These are phyloP conservation scores for Puya raimondii DNA, from an alignment of 176 grass and related monocot species.

Conservation along the genomic window DNA sequence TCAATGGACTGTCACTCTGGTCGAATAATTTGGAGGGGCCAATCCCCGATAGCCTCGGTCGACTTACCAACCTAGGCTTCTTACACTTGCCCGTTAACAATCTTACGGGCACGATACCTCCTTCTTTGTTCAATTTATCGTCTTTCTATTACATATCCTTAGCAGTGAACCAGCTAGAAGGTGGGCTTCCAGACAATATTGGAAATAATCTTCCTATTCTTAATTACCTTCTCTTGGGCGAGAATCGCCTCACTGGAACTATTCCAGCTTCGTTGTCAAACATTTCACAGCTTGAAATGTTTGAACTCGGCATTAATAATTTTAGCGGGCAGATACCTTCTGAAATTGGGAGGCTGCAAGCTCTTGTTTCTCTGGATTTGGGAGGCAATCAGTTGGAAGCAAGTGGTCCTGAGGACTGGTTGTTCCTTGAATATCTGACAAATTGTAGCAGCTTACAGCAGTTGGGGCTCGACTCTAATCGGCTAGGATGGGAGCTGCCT, in stretches of 20 bases:
- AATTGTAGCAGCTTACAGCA: slow-evolving; percentile 11
- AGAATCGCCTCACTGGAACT: slow-evolving; percentile 18
- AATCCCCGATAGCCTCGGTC: too few species aligned
- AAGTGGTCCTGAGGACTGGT: slow-evolving; percentile 9
- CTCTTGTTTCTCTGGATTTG: slow-evolving; percentile 1
- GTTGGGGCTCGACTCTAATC: slow-evolving; percentile 14
- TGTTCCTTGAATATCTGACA: slow-evolving; percentile 23
- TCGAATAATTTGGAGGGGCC: too few species aligned
- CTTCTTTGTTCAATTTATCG: slow-evolving; percentile 12
- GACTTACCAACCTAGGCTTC: too few species aligned
- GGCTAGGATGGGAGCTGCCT: slow-evolving; percentile 25
- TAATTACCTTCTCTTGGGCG: background rate
- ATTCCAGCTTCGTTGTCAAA: slow-evolving; percentile 26
- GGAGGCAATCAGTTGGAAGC: slow-evolving; percentile 10
- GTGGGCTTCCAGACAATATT: slow-evolving; percentile 17
- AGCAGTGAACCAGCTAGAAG: slow-evolving; percentile 14
- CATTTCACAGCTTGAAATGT: background rate
- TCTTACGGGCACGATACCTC: slow-evolving; percentile 16
- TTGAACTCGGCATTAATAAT: slow-evolving; percentile 10
- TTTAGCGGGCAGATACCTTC: slow-evolving; percentile 28
- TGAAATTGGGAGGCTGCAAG: slow-evolving; percentile 20
- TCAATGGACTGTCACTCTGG: background rate
- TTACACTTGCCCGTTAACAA: slow-evolving; percentile 9
- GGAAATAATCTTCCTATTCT: slow-evolving; percentile 27
- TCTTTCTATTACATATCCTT: slow-evolving; percentile 8